These are phyloP conservation scores for Cenchrus americanus DNA, from an alignment of 176 grass and related monocot species.

Conservation along the genomic window DNA sequence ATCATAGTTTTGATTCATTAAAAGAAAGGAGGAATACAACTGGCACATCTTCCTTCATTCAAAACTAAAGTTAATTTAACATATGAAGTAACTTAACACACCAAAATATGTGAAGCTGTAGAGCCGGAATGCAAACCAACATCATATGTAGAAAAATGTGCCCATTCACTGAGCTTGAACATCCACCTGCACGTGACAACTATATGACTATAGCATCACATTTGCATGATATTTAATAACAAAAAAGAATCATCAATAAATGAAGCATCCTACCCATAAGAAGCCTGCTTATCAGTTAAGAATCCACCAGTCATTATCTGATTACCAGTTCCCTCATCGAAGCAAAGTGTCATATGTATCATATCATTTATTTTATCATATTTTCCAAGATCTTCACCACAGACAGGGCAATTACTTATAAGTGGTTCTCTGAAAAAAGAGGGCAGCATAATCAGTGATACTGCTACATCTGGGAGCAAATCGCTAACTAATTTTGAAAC, in stretches of 20 bases:
- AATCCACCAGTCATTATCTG: constrained; percentile 98
- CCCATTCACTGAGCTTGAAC: constrained; percentile 99
- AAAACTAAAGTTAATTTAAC: constrained; percentile 23
- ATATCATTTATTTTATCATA: constrained; percentile 95
- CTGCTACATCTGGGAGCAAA: not conserved
- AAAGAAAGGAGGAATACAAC: constrained; percentile 22
- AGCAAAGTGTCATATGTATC: constrained; percentile 98
- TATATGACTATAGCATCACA: constrained; percentile 15
- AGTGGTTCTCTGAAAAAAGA: constrained; percentile 83
- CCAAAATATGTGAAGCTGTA: constrained; percentile 91
- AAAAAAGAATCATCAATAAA: constrained; percentile 32
- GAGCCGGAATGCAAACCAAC: constrained; percentile 91
- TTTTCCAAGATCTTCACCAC: constrained; percentile 91
- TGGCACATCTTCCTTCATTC: not conserved
- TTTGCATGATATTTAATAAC: constrained; percentile 28
- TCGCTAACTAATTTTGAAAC: constrained; percentile 31
- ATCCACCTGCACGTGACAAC: constrained; percentile 72
- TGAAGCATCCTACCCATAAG: constrained; percentile 73
- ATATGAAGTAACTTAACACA: constrained; percentile 36
- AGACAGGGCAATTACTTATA: constrained; percentile 93
- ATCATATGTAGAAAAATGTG: constrained; percentile 84
- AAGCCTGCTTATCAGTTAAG: constrained; percentile 92
- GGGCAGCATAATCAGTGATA: constrained; percentile 11
- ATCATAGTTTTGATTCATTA: constrained; percentile 24
- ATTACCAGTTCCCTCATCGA: constrained; percentile 98